A percentile compares a stretch with the other conserved stretches of the same genome.
These are phyloP conservation scores for Boletales sp. DNA, from an alignment of 768 basidiomycete species.

Conservation along the genomic window DNA sequence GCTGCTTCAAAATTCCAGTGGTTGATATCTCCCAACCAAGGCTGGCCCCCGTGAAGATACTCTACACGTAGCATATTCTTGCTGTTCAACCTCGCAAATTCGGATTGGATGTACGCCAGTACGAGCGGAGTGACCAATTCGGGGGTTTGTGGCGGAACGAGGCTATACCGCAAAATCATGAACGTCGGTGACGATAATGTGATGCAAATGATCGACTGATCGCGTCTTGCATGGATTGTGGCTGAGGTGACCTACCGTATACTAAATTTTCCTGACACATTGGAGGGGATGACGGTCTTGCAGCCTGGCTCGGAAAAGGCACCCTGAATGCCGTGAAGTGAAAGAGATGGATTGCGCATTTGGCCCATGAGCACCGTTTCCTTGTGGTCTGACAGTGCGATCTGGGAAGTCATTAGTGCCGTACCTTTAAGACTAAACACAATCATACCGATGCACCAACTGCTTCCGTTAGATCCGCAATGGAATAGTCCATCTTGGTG, in stretches of 20 bases:
- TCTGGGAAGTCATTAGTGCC: constrained; percentile 20
- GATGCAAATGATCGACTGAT: not conserved
- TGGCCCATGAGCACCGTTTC: constrained; percentile 83
- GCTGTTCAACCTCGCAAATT: constrained; percentile 80
- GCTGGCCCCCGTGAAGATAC: constrained; percentile 76
- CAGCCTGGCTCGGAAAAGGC: constrained; percentile 81
- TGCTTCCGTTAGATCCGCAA: constrained; percentile 69
- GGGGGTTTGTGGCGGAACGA: constrained; percentile 87
- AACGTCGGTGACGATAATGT: not conserved
- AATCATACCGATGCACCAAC: constrained; percentile 53
- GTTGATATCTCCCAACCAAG: constrained; percentile 80
- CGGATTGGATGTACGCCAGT: constrained; percentile 59
- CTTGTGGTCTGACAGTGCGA: constrained; percentile 76
- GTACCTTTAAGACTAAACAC: not conserved
- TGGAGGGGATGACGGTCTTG: constrained; percentile 94
- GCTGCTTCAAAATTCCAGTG: constrained; percentile 96
- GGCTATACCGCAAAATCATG: constrained; percentile 30
- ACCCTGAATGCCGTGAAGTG: constrained; percentile 93
- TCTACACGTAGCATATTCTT: constrained; percentile 81
- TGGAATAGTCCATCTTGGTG: constrained; percentile 66
- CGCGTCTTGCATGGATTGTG: not conserved
- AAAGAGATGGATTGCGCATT: constrained; percentile 87
- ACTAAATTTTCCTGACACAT: constrained; percentile 88
- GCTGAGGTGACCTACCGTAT: constrained; percentile 56
- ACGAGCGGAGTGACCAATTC: constrained; percentile 72